Evolutionary conservation across 768 basidiomycete genomes (phyloP).

Genomic region (Amylocystis lapponica): DNA sequence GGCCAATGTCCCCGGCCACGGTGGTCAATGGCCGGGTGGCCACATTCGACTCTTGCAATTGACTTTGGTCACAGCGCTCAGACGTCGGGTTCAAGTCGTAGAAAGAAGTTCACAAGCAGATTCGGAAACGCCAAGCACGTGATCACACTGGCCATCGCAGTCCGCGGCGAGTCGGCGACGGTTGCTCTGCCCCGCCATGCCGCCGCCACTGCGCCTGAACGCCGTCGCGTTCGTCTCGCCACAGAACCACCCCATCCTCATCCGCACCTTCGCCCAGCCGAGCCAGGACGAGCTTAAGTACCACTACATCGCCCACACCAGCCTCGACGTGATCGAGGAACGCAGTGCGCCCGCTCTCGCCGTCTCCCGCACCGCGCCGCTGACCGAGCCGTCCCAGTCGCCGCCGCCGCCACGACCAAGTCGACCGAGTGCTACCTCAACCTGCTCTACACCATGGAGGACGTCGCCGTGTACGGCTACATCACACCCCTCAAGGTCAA

Average conservation of each 20-base stretch:
- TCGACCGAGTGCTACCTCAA: constrained; percentile 78
- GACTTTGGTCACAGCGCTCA: no score
- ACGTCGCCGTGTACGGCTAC: constrained; percentile 90
- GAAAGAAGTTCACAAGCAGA: no score
- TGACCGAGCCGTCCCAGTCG: constrained; percentile 13
- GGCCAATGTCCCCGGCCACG: no score
- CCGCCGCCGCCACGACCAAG: constrained; percentile 44
- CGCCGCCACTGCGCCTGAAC: constrained; percentile 63
- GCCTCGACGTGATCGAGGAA: constrained; percentile 88
- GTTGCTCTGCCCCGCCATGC: no score
- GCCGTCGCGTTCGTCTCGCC: constrained; percentile 84
- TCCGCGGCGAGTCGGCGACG: no score
- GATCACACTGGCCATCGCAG: no score
- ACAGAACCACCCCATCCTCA: constrained; percentile 75
- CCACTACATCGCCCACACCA: constrained; percentile 88
- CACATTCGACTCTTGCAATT: no score
- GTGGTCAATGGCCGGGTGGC: no score
- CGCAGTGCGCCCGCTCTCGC: constrained; percentile 52
- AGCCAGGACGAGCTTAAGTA: constrained; percentile 68
- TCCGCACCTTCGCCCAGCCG: constrained; percentile 62
- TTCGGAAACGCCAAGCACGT: no score
- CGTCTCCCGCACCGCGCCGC: constrained; percentile 1
- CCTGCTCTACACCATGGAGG: constrained; percentile 85
- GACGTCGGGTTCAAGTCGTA: no score
- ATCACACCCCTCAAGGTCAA: constrained; percentile 84